Evolutionary conservation across 2,329 filamentous ascomycete species (phyloP).

Genomic region (Raffaelea albimanens): DNA sequence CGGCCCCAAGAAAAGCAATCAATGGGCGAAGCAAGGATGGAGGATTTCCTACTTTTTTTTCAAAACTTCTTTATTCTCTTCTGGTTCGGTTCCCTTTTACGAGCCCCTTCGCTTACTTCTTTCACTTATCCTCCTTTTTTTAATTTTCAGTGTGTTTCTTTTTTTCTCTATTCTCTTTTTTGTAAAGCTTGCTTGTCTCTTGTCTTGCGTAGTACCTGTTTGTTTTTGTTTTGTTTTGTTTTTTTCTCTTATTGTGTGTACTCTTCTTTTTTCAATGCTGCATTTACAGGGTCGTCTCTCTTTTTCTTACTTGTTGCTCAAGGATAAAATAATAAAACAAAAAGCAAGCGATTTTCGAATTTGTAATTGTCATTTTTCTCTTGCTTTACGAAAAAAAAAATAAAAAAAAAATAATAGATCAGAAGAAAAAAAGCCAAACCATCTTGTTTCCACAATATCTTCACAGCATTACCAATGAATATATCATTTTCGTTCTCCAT

Average conservation of each 20-base stretch:
- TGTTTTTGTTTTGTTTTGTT: background rate
- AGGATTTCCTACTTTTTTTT: background rate
- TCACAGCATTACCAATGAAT: too few relatives aligned
- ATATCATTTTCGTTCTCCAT: too few relatives aligned
- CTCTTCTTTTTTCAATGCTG: background rate
- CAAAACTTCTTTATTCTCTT: background rate
- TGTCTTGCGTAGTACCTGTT: too few relatives aligned
- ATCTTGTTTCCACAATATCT: too few relatives aligned
- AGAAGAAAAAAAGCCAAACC: background rate
- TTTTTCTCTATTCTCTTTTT: background rate
- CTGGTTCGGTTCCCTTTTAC: too few relatives aligned
- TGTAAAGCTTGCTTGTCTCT: background rate
- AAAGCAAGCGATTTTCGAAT: background rate
- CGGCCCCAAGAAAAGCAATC: background rate
- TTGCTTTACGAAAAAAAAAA: background rate
- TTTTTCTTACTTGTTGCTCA: background rate
- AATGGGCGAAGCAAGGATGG: too few relatives aligned
- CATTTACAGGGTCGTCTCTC: background rate
- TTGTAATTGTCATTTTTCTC: too few relatives aligned
- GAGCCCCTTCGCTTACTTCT: background rate
- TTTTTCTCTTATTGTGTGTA: background rate
- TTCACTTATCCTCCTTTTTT: background rate
- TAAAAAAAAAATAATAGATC: background rate
- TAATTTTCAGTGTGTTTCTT: background rate
- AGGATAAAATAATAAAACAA: background rate